Percentiles rank a stretch among this genome's conserved stretches.
These are phyloP conservation scores for Monosporozyma yasuniensis DNA, from an alignment of 805 yeast genomes.

Conservation along the genomic window DNA sequence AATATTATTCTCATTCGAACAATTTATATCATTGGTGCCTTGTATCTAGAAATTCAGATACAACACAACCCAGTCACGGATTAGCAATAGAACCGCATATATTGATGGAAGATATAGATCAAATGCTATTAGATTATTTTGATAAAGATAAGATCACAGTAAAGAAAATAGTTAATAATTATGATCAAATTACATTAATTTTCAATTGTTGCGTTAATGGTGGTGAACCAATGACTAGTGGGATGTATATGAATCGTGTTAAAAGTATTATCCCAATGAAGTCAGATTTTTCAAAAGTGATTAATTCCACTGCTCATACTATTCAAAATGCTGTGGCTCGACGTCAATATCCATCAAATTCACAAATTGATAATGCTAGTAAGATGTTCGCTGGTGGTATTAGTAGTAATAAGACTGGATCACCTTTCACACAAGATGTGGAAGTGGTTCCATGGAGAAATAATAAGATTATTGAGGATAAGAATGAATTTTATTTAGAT, in stretches of 20 bases:
- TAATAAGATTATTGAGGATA: constrained; percentile 56
- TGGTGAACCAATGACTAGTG: constrained; percentile 65
- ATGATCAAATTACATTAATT: constrained; percentile 60
- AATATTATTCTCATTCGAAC: constrained; percentile 16
- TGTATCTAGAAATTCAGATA: not conserved
- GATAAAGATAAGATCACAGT: constrained; percentile 42
- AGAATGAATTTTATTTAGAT: constrained; percentile 83
- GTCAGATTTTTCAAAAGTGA: constrained; percentile 27
- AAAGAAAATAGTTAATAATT: constrained; percentile 55
- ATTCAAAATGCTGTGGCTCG: constrained; percentile 6
- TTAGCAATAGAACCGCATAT: constrained; percentile 7
- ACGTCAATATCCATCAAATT: not conserved
- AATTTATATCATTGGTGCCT: constrained; percentile 23
- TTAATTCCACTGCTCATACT: constrained; percentile 31
- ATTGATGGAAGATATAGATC: constrained; percentile 43
- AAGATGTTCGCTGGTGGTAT: not conserved
- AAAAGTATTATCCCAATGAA: constrained; percentile 57
- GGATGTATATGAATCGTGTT: constrained; percentile 47
- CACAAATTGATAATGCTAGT: not conserved
- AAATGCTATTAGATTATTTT: constrained; percentile 50
- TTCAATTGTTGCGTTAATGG: constrained; percentile 72
- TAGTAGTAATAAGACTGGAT: not conserved
- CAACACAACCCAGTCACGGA: not conserved
- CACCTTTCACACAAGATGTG: not conserved
- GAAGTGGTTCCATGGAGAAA: constrained; percentile 67